Percentiles rank a stretch among this genome's conserved stretches.
Evolutionary conservation across 2,329 filamentous ascomycete genomes (phyloP).

Genomic region (Fusarium subglutinans): DNA sequence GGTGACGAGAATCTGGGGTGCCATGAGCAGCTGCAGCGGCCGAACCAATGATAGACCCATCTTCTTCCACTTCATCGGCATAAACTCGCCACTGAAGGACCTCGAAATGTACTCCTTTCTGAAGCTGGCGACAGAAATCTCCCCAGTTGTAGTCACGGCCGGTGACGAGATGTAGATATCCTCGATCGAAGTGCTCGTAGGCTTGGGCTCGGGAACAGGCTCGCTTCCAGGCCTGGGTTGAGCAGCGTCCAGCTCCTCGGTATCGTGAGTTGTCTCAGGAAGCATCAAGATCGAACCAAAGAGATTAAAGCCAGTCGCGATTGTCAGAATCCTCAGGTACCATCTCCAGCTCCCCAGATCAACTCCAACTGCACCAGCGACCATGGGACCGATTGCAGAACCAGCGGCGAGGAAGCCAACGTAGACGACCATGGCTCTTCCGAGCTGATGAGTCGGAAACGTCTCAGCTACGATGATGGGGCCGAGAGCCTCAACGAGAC

Average conservation of each 20-base stretch:
- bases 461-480: constrained; percentile 13
- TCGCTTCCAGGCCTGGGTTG: neutral
- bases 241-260: neutral
- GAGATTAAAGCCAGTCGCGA: neutral
- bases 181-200: neutral
- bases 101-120: neutral
- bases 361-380: neutral
- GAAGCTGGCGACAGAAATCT: neutral
- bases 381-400: neutral
- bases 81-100: neutral
- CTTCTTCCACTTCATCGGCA: neutral
- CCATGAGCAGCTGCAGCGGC: neutral
- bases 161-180: neutral
- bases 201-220: neutral
- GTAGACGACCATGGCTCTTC: constrained; percentile 1
- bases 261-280: neutral
- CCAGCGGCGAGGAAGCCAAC: constrained; percentile 5
- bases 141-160: neutral
- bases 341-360: constrained; percentile 1
- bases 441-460: neutral
- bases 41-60: neutral
- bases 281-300: neutral
- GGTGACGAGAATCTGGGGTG: neutral
- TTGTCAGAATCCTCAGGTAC: constrained; percentile 2
- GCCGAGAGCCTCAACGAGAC: constrained; percentile 3